Evolutionary conservation across 257 asterid genomes (phyloP), one percentile per base, ranked within the genome.

Genomic region (Solanum medicagineum): DNA sequence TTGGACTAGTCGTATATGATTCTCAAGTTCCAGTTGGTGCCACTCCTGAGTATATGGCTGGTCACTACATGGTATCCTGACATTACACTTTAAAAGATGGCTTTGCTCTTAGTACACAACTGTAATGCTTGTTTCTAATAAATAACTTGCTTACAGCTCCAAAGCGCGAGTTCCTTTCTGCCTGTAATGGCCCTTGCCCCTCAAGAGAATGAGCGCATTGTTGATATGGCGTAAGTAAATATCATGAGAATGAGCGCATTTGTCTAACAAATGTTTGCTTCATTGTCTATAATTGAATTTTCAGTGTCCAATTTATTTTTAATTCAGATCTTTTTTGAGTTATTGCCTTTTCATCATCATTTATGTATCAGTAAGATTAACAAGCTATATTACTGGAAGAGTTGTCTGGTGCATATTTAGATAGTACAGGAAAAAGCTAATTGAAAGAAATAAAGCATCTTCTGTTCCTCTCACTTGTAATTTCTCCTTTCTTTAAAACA

Each of bases 121-220:
- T 42, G 54, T 70, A 54, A 53, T 83, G 60, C 75, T 53, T 84
- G 47, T 59, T 80, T 83, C 92, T 93, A 84, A 93, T 44, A 19
- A 44, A 54, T 81, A 79, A 12, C 84, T 90, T 83, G 63, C 45
- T 84, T 7, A 81, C 94, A 96, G 99, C 94, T 94, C 82, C 98
- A 96, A 92, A 87, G 99, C 86, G 98, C 97, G 68, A 94, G 99
- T 89, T 96, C 98, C 16, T 96, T 96, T 87, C 90, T 96, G 91
- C 98, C 98, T 19, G 98, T 96, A 55, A 93, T 94, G 97, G 99
- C 98, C 91, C 95, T 96, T 84, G 97, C 99, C 89, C 98, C 99
- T 81, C 98, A 94, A 88, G 99, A 96, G 88, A 96, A 93, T 88
- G 99, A 96, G 87, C 92, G 85, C 88, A 87, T 96, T 86, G 97